Conservation (phyloP, 78 protist species). For the Speleostelium caveatum region DNA sequence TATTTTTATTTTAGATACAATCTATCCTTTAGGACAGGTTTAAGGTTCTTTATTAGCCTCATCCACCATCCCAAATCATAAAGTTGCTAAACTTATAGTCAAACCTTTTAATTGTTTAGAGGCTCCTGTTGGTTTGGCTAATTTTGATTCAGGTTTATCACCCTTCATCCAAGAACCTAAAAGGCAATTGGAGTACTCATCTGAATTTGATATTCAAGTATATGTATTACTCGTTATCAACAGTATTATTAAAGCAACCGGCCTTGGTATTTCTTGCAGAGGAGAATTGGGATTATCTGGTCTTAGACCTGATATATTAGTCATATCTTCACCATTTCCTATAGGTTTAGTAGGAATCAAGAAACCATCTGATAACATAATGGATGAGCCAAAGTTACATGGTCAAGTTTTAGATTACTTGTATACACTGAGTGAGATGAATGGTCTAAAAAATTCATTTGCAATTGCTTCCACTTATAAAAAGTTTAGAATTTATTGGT, state of each 20-base stretch:
- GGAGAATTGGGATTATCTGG: background rate
- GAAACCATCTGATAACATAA: background rate
- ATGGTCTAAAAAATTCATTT: constrained; percentile 23
- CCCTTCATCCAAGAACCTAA: background rate
- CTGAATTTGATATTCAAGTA: background rate
- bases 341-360: background rate
- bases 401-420: background rate
- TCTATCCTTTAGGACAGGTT: too few relatives aligned
- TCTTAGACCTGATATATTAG: background rate
- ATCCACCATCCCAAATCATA: background rate
- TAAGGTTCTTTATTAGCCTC: too few relatives aligned
- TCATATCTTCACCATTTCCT: background rate
- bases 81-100: background rate
- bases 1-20: too few relatives aligned
- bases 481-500: constrained; percentile 4
- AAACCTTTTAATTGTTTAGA: background rate
- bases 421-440: background rate
- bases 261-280: background rate
- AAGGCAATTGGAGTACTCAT: background rate
- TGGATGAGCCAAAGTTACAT: background rate
- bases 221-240: background rate
- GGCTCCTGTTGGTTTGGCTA: background rate
- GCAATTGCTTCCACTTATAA: background rate
- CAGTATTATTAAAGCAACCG: background rate
- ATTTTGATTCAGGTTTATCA: background rate